Evolutionary conservation across 371 early-diverging fungal genomes (phyloP), one percentile per base, ranked within the genome.

Genomic region (Mortierella sp.): DNA sequence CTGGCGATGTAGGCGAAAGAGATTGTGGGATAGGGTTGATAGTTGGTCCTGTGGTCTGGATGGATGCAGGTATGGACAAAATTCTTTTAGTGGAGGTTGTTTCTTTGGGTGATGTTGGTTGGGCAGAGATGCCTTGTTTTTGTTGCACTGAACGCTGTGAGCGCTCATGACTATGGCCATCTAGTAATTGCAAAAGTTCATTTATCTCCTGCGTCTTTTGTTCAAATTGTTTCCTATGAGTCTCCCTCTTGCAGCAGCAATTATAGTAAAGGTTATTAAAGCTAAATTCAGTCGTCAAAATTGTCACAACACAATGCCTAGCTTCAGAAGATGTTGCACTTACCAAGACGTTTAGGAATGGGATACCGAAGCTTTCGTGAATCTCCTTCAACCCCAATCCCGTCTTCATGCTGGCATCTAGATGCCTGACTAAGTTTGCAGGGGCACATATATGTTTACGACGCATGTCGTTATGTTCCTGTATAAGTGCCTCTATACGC

Each of bases 371-470:
- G 59, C 88, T 90, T 9, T 88, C 87, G 67, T 91, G 88, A 30
- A 92, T 88, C 57, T 88, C 91, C 59, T 89, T 86, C 26, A 92
- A 70, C 5, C 92, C 92, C n/a, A 88, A 68, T 6, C 92, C 92
- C 12, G 87, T 84, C 63, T 86, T 84, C 89, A 92, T 87, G 54
- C 90, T 91, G 9, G 88, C 79, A 47, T 91, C 89, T 43, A 88
- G 84, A 74, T 90, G 91, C 16, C 92, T 88, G 35, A 92, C 81
- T 67, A 90, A 72, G 52, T 92, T 90, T 22, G 91, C 89, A 30
- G 81, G 75, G 11, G 83, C 72, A 71, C 75, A 75, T 3, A 69
- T 75, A 11, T 70, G 60, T 28, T 57, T 68, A 52, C 39, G 52
- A 37, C 80, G 70, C 1, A 52, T 37, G 0, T 37, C 68, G 26